Conservation (phyloP, 1,139 yeast species). For the Diutina siamensis region DNA sequence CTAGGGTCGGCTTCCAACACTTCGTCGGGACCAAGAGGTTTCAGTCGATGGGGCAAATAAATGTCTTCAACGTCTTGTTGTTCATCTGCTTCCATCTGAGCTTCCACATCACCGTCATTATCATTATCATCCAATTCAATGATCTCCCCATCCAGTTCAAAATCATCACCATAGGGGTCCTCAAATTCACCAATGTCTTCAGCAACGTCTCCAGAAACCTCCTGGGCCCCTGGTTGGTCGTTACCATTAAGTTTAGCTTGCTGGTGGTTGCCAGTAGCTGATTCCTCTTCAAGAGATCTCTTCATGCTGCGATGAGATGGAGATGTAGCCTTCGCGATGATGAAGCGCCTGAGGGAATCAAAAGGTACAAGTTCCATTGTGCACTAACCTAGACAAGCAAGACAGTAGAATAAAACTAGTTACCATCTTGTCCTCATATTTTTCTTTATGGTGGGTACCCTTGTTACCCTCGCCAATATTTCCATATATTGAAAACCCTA, state of each 20-base stretch:
- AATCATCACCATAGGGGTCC: slow-evolving; percentile 91
- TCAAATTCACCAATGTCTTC: slow-evolving; percentile 83
- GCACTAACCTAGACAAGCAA: too few species aligned
- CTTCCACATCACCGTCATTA: slow-evolving; percentile 33
- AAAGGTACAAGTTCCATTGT: too few species aligned
- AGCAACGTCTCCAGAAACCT: slow-evolving; percentile 17
- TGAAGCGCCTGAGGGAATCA: too few species aligned
- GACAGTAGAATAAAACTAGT: too few species aligned
- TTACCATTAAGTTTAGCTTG: slow-evolving; percentile 11
- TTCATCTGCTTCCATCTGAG: slow-evolving; percentile 19
- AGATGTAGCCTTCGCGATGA: background rate
- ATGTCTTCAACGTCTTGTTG: slow-evolving; percentile 18
- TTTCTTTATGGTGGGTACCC: too few species aligned
- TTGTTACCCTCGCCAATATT: too few species aligned
- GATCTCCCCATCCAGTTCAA: slow-evolving; percentile 85
- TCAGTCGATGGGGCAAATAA: slow-evolving; percentile 78
- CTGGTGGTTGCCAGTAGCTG: slow-evolving; percentile 6
- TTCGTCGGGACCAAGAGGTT: slow-evolving; percentile 91
- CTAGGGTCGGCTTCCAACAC: slow-evolving; percentile 93
- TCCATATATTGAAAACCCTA: too few species aligned
- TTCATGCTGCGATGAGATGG: background rate
- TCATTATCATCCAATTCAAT: slow-evolving; percentile 65
- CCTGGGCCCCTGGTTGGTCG: slow-evolving; percentile 12
- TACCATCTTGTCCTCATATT: too few species aligned
- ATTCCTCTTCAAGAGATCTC: slow-evolving; percentile 2